Base-by-base conservation (phyloP, 768 basidiomycete genomes). In the Mycena capillaripes region DNA sequence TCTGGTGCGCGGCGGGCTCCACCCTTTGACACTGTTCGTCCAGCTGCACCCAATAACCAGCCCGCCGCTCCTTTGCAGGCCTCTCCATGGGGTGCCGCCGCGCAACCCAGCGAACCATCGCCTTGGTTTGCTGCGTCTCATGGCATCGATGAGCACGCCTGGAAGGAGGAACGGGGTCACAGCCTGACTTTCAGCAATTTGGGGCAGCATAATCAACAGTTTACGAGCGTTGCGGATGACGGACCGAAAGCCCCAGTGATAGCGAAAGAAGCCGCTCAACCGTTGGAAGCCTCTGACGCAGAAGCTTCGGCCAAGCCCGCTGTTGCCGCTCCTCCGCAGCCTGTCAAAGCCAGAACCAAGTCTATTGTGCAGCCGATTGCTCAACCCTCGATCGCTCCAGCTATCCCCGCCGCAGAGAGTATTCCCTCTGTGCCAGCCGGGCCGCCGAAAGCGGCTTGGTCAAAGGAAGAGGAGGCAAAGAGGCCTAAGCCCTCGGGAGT, bases 391-490 rank as follows among this genome's bases (percentile, higher is more conserved):
- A 48, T 76, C 40, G 44, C 77, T 9, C 73, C 79, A 14, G 56
- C 72, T 23, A 34, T 74, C 44, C 69, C 75, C 23, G 71, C 74
- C 21, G 57, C 75, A 21, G 74, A 75, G 50, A 75, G 76, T 44
- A 73, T 81, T 32, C 70, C 77, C 9, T 58, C 79, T 30, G 56
- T 80, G 14, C 75, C 80, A 3, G 44, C 79, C n/a, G 79, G 72
- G 50, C 82, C 80, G 42, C 66, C 82, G 19, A 92, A 92, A 76
- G 83, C 87, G 52, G 88, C 90, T 19, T 94, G 93, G 92, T 84
- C 87, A 23, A 89, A 89, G 71, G 92, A 92, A 38, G 92, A 94
- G 46, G 93, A 94, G 17, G 83, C 84, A 44, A 90, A 90, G 81
- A 91, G 90, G 79, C 79, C 84, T 55, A 86, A 87, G 78, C 76